Conservation (phyloP, 2,329 filamentous ascomycete genomes). For the Nigrospora sphaerica region DNA sequence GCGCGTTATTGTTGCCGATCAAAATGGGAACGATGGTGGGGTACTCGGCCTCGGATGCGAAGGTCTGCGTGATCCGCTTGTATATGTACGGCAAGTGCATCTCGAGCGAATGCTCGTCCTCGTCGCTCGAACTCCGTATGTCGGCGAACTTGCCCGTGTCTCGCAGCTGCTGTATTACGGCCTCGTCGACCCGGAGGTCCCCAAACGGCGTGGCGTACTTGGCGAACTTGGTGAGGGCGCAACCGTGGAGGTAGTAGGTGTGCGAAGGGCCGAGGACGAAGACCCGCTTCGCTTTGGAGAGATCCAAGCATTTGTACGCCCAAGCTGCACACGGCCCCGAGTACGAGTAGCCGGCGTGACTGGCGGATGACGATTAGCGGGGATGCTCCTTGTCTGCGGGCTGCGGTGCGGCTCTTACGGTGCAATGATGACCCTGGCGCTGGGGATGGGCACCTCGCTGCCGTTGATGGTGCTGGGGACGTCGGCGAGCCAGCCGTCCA, state of each 20-base stretch:
- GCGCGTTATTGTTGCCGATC: slow-evolving; percentile 64
- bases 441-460: slow-evolving; percentile 56
- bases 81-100: slow-evolving; percentile 95
- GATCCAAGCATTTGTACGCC: slow-evolving; percentile 85
- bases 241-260: slow-evolving; percentile 70
- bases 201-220: slow-evolving; percentile 71
- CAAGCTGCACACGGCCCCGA: slow-evolving; percentile 89
- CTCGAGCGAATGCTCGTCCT: slow-evolving; percentile 86
- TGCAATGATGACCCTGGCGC: slow-evolving; percentile 81
- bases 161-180: slow-evolving; percentile 42
- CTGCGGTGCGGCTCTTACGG: slow-evolving; percentile 51
- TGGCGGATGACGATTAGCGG: slow-evolving; percentile 26
- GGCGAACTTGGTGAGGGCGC: slow-evolving; percentile 67
- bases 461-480: slow-evolving; percentile 63
- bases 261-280: slow-evolving; percentile 94
- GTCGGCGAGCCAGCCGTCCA: slow-evolving; percentile 65
- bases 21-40: slow-evolving; percentile 80
- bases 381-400: neutral
- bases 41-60: slow-evolving; percentile 44
- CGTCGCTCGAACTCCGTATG: slow-evolving; percentile 63
- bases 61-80: slow-evolving; percentile 56
- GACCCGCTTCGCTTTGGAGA: slow-evolving; percentile 74
- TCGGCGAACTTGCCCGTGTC: slow-evolving; percentile 48
- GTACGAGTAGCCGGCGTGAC: slow-evolving; percentile 89
- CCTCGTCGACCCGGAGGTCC: slow-evolving; percentile 56